Base-by-base conservation (phyloP, 2,329 filamentous ascomycete genomes). In the Arthrobotrys musiformis region DNA sequence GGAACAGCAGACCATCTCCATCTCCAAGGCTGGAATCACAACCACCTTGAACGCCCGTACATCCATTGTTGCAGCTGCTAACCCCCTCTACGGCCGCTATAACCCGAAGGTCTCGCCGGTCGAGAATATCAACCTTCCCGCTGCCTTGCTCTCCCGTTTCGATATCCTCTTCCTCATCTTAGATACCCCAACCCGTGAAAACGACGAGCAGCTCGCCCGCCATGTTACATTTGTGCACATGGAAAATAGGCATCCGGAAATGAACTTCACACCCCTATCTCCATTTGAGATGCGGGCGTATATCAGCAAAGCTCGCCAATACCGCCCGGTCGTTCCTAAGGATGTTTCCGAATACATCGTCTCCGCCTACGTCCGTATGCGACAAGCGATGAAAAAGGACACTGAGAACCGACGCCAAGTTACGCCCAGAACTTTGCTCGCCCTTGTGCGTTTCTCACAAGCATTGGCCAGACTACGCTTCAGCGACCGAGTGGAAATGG, bases 41-140 rank as follows among this genome's bases (percentile, higher is more conserved):
- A 99, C 95, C 0, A 97, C 94, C 0, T 89, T 99, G 73, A 99
- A 99, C 83, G 95, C 95, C 22, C 91, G 95, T 78, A 98, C 95
- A 19, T 97, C 93, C 0, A 97, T 99, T 82, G 89, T 99, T 15
- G 94, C 95, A 17, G 95, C 95, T 19, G 95, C 95, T 80, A 99
- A 99, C 85, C 95, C 95, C 72, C 89, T 99, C 46, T 99, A 99
- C 82, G 95, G 95, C 79, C 93, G 95, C 79, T 99, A 99, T 87
- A 99, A 99, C 85, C 95, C 95, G 70, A 93, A 93, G 79, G 92
- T 99, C 81, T 97, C 94, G 0, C 95, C 95, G 0, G 94, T 99
- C 26, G 95, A 99, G 84, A 99, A 99, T 84, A 99, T 99, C 85
- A 99, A 99, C 84, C 90, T 99, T 44, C 95, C 95, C n/a, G 95